A percentile compares a stretch with the other conserved stretches of the same genome.
These are phyloP conservation scores for Rhynchosporium graminicola DNA, from an alignment of 2,329 filamentous ascomycete genomes.

Conservation along the genomic window DNA sequence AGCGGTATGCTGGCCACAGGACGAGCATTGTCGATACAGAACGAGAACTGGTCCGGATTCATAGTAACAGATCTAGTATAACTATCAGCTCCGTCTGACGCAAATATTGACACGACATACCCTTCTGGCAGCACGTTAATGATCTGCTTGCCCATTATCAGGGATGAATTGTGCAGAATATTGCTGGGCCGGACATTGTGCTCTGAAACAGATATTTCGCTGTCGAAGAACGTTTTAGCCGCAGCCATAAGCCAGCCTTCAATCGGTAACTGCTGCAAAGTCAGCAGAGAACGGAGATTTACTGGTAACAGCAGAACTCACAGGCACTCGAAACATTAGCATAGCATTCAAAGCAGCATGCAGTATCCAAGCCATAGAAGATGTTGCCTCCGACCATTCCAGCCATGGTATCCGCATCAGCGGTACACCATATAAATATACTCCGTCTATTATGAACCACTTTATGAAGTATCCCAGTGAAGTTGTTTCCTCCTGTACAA, in stretches of 20 bases:
- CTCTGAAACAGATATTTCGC: conserved; percentile 92
- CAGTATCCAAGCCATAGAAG: conserved; percentile 67
- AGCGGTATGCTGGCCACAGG: conserved; percentile 72
- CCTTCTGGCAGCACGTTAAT: conserved; percentile 98
- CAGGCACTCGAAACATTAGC: conserved; percentile 88
- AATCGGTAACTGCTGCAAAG: conserved; percentile 62
- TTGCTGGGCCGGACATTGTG: conserved; percentile 83
- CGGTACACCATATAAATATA: conserved; percentile 85
- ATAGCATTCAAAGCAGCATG: conserved; percentile 78
- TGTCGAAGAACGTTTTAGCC: conserved; percentile 83
- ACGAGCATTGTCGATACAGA: conserved; percentile 72
- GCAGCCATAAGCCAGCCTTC: conserved; percentile 71
- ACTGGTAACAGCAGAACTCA: conserved; percentile 45
- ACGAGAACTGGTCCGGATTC: conserved; percentile 78
- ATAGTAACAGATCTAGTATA: conserved; percentile 71
- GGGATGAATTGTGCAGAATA: conserved; percentile 86
- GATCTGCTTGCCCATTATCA: conserved; percentile 95
- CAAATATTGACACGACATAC: conserved; percentile 44
- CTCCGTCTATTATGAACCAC: conserved; percentile 85
- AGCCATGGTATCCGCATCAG: conserved; percentile 93
- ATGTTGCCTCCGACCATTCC: conserved; percentile 71
- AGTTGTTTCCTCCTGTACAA: conserved; percentile 78
- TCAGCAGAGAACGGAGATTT: neutral
- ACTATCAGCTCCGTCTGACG: conserved; percentile 18
- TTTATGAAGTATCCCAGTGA: conserved; percentile 93